Evolutionary conservation across 306 rosid species (phyloP).

Genomic region (Styphnolobium japonicum): DNA sequence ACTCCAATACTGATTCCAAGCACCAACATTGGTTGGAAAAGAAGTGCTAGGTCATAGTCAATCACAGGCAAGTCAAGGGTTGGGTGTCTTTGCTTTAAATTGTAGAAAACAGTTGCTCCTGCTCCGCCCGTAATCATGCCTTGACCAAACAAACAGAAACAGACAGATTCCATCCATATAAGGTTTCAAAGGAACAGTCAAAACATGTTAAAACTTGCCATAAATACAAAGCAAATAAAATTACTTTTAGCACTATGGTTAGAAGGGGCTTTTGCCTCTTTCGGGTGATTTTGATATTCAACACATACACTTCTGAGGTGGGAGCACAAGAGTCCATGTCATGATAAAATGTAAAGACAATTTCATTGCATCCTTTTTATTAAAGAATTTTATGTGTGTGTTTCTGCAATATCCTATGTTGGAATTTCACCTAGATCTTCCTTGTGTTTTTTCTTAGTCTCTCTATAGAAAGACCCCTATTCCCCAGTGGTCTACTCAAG

Average conservation of each 20-base stretch:
- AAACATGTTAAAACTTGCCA: not conserved
- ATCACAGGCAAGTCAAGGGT: slow-evolving; percentile 67
- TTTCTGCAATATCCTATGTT: too few species aligned
- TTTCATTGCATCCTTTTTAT: too few species aligned
- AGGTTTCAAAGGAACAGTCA: not conserved
- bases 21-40: slow-evolving; percentile 78
- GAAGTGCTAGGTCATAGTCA: slow-evolving; percentile 72
- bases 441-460: too few species aligned
- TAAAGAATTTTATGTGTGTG: too few species aligned
- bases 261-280: not conserved
- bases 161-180: not conserved
- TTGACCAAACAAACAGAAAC: slow-evolving; percentile 14
- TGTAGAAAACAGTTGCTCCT: slow-evolving; percentile 69
- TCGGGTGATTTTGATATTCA: not conserved
- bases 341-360: too few species aligned
- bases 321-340: not conserved
- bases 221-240: not conserved
- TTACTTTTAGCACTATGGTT: not conserved
- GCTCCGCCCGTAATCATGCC: slow-evolving; percentile 86
- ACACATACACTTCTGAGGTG: not conserved
- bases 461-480: too few species aligned
- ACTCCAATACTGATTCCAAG: slow-evolving; percentile 82
- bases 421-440: too few species aligned
- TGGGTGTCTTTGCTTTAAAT: slow-evolving; percentile 63
- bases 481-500: too few species aligned